These are phyloP conservation scores for Metschnikowia gelsemii DNA, from an alignment of 805 yeast genomes.

Conservation along the genomic window DNA sequence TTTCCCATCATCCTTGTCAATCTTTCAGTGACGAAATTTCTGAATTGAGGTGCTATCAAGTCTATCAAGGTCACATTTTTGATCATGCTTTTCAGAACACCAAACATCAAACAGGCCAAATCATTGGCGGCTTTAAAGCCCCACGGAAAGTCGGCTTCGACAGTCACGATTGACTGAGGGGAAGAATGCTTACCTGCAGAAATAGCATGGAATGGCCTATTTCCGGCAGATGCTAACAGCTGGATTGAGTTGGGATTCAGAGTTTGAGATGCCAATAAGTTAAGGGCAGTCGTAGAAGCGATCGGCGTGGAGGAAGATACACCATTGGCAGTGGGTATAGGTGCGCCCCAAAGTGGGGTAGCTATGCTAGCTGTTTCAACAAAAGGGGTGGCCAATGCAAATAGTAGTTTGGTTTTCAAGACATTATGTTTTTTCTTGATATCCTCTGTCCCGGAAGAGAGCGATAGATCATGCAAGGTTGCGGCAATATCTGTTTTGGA, in stretches of 20 bases:
- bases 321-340: slow-evolving; percentile 12
- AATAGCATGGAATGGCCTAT: slow-evolving; percentile 59
- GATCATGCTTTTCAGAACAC: slow-evolving; percentile 65
- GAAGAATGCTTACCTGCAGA: slow-evolving; percentile 67
- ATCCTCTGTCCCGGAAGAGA: slow-evolving; percentile 37
- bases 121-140: slow-evolving; percentile 81
- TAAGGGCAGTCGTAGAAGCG: slow-evolving; percentile 32
- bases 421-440: slow-evolving; percentile 38
- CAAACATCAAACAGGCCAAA: slow-evolving; percentile 83
- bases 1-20: slow-evolving; percentile 29
- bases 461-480: slow-evolving; percentile 57
- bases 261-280: slow-evolving; percentile 19
- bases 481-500: slow-evolving; percentile 46
- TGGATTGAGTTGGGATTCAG: background rate
- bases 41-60: slow-evolving; percentile 72
- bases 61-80: slow-evolving; percentile 67
- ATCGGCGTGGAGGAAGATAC: slow-evolving; percentile 19
- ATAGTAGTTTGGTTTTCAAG: slow-evolving; percentile 48
- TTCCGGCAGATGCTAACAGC: slow-evolving; percentile 24
- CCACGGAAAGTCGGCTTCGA: slow-evolving; percentile 75
- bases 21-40: slow-evolving; percentile 64
- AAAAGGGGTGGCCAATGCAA: slow-evolving; percentile 70
- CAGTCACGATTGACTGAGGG: slow-evolving; percentile 85
- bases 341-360: slow-evolving; percentile 20
- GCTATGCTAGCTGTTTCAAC: slow-evolving; percentile 42